phyloP scores from a whole-genome alignment of 805 yeast species.

The Tetrapisispora arboricola region DNA sequence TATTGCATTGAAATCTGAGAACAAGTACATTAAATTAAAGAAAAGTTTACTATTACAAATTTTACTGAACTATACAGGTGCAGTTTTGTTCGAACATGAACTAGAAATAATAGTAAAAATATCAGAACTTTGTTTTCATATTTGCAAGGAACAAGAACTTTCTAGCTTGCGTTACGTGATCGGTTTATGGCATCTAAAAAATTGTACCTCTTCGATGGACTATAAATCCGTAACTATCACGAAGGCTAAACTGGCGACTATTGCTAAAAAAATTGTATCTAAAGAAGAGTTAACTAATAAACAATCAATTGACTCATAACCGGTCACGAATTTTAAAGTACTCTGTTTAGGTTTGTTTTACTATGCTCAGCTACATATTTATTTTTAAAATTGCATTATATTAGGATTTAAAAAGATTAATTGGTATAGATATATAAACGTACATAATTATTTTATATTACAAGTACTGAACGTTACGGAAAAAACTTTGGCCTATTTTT shows the following conservation, averaged over 20 bases:
- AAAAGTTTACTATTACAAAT: conserved; percentile 20
- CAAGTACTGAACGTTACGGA: not conserved
- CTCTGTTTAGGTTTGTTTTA: no score
- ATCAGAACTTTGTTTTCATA: conserved; percentile 22
- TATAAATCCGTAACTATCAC: conserved; percentile 22
- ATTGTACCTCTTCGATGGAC: conserved; percentile 25
- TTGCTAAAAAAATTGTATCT: conserved; percentile 5
- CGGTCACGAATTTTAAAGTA: no score
- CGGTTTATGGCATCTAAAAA: conserved; percentile 27
- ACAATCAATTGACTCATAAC: no score
- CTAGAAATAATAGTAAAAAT: conserved; percentile 17
- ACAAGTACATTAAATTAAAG: conserved; percentile 13
- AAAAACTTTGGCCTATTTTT: not conserved
- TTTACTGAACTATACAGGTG: conserved; percentile 24
- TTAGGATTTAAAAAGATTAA: no score
- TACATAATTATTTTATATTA: conserved; percentile 2
- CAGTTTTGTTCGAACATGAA: conserved; percentile 24
- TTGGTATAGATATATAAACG: no score
- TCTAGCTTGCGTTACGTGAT: conserved; percentile 16
- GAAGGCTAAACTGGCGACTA: conserved; percentile 17
- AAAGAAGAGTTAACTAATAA: no score
- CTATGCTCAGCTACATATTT: no score
- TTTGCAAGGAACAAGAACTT: conserved; percentile 17
- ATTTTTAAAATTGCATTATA: no score
- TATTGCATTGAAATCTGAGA: not conserved